phyloP scores from a whole-genome alignment of 139 green algal genomes.

The Haematococcus lacustris region DNA sequence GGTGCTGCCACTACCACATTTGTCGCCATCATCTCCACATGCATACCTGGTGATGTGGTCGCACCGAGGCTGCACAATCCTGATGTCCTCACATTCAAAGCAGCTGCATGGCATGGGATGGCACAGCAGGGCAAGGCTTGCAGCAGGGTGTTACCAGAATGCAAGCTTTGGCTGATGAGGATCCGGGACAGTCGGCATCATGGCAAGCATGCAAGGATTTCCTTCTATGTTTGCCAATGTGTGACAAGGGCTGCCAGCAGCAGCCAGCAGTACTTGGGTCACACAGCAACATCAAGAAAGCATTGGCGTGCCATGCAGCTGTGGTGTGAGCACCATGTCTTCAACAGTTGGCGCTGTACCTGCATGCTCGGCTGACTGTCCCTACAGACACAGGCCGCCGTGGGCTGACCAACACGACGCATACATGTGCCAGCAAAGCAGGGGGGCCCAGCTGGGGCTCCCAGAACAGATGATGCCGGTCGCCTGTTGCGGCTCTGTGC shows the following conservation, averaged over 20 bases:
- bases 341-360: too few species aligned
- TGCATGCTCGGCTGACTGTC: slow-evolving; percentile 34
- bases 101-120: slow-evolving; percentile 13
- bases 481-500: slow-evolving; percentile 17
- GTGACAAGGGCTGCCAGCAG: too few species aligned
- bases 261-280: too few species aligned
- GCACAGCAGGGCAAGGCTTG: too few species aligned
- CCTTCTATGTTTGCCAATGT: too few species aligned
- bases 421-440: slow-evolving; percentile 28
- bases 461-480: slow-evolving; percentile 27
- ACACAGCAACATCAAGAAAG: too few species aligned
- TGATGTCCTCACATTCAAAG: slow-evolving; percentile 57
- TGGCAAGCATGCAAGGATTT: too few species aligned
- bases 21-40: background rate
- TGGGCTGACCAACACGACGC: slow-evolving; percentile 23
- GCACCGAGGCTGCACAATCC: slow-evolving; percentile 41
- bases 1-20: background rate
- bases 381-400: slow-evolving; percentile 44
- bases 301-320: too few species aligned
- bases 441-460: slow-evolving; percentile 34
- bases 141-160: too few species aligned
- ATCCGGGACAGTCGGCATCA: too few species aligned
- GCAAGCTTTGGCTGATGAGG: too few species aligned
- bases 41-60: slow-evolving; percentile 28
- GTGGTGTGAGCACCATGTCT: too few species aligned